Percentiles rank a stretch among this genome's conserved stretches.
Conservation (phyloP, 1,139 yeast genomes). For the Saccharomyces hybrid region DNA sequence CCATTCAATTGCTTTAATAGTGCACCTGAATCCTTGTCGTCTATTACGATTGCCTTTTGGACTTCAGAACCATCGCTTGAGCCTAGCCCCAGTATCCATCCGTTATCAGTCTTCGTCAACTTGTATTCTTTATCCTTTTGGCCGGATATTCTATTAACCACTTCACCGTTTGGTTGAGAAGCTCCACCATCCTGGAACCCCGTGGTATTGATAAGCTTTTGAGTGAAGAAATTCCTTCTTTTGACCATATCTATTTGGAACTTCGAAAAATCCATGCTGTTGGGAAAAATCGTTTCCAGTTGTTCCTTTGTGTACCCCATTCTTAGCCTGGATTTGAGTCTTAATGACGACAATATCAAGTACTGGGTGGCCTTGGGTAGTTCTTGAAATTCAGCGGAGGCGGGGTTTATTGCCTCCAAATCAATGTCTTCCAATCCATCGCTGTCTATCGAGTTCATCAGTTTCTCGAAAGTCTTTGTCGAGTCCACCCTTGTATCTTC, state of each 20-base stretch:
- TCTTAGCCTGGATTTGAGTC: constrained; percentile 80
- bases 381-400: constrained; percentile 53
- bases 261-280: constrained; percentile 80
- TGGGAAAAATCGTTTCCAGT: constrained; percentile 68
- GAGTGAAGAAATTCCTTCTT: constrained; percentile 84
- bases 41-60: constrained; percentile 40
- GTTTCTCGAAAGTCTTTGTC: constrained; percentile 59
- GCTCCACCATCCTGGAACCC: constrained; percentile 65
- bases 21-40: constrained; percentile 24
- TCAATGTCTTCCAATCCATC: constrained; percentile 68
- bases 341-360: constrained; percentile 71
- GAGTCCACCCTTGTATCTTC: constrained; percentile 69
- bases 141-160: constrained; percentile 62
- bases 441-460: constrained; percentile 46
- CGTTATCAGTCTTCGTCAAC: constrained; percentile 67
- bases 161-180: constrained; percentile 28
- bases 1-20: constrained; percentile 3
- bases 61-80: constrained; percentile 36
- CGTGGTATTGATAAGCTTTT: constrained; percentile 70
- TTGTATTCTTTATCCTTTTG: constrained; percentile 73
- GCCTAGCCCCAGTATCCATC: constrained; percentile 74
- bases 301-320: constrained; percentile 93
- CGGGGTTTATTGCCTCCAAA: constrained; percentile 61
- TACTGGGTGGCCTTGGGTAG: constrained; percentile 81
- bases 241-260: constrained; percentile 92